Percentiles rank a stretch among this genome's conserved stretches.
Conservation (phyloP, 768 basidiomycete species). For the Agrocybe pediades region DNA sequence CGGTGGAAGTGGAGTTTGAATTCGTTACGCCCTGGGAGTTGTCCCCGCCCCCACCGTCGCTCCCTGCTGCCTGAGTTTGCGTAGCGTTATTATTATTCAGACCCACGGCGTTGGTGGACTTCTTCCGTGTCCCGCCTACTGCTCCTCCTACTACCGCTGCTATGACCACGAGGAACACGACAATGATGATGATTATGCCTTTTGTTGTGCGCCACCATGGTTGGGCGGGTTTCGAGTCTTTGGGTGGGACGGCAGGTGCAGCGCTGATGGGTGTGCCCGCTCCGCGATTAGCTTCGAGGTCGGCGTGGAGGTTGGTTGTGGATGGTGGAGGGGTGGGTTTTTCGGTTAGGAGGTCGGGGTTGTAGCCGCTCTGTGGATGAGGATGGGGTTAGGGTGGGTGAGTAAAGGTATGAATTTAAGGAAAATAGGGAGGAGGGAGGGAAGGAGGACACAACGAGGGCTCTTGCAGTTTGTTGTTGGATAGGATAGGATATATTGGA, state of each 20-base stretch:
- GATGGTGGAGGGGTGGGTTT: conserved; percentile 12
- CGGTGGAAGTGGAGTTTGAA: not conserved
- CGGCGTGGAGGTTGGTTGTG: conserved; percentile 9
- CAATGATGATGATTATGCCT: conserved; percentile 41
- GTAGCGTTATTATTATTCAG: not conserved
- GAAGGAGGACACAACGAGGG: too few species aligned
- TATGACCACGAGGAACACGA: conserved; percentile 42
- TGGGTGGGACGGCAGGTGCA: not conserved
- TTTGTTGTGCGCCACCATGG: conserved; percentile 47
- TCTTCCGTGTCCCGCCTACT: conserved; percentile 50
- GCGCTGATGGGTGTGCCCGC: not conserved
- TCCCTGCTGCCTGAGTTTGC: not conserved
- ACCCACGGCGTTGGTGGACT: not conserved
- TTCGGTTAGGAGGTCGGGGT: conserved; percentile 24
- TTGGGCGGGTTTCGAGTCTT: conserved; percentile 43
- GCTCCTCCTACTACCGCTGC: conserved; percentile 59
- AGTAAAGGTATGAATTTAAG: not conserved
- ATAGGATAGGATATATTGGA: not conserved
- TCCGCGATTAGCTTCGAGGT: not conserved
- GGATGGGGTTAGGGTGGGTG: not conserved
- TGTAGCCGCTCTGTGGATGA: conserved; percentile 25
- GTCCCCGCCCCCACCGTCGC: not conserved
- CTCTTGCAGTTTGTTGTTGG: too few species aligned
- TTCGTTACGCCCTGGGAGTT: not conserved
- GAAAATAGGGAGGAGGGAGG: not conserved